Evolutionary conservation across 164 flowering plant species (phyloP).

Genomic region (Sedum album): DNA sequence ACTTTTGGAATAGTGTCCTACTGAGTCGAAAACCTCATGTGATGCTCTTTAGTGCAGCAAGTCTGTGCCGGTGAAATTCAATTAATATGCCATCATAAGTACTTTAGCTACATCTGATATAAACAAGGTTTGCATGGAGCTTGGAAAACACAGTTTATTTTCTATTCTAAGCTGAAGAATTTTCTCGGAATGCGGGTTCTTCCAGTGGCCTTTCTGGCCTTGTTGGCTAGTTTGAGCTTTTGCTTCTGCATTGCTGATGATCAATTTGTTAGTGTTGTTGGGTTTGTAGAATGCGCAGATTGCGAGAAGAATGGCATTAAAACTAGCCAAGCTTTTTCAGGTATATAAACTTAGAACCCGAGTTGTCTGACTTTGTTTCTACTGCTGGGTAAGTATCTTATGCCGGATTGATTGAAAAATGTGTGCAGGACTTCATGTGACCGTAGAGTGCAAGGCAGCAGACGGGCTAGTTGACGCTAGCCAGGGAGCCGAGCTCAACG

Average conservation of each 20-base stretch:
- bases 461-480: slow-evolving; percentile 38
- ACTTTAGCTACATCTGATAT: slow-evolving; percentile 15
- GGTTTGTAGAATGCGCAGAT: slow-evolving; percentile 60
- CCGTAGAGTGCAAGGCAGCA: slow-evolving; percentile 51
- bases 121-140: background rate
- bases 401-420: background rate
- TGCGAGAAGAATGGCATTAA: slow-evolving; percentile 42
- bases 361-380: too few relatives aligned
- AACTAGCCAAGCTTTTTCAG: slow-evolving; percentile 56
- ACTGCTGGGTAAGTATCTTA: background rate
- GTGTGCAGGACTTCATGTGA: slow-evolving; percentile 48
- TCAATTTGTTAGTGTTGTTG: slow-evolving; percentile 38
- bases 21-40: slow-evolving; percentile 28
- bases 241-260: slow-evolving; percentile 32
- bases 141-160: background rate
- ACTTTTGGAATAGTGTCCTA: slow-evolving; percentile 6
- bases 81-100: background rate
- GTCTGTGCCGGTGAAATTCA: slow-evolving; percentile 17
- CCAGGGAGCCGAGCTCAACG: slow-evolving; percentile 49
- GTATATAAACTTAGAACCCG: slow-evolving; percentile 26
- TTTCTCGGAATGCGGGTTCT: slow-evolving; percentile 26
- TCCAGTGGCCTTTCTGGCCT: slow-evolving; percentile 14
- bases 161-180: slow-evolving; percentile 1
- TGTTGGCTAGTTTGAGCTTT: slow-evolving; percentile 24
- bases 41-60: slow-evolving; percentile 18